Conservation (phyloP, 169 alveolate genomes). For the Cryptosporidium baileyi region DNA sequence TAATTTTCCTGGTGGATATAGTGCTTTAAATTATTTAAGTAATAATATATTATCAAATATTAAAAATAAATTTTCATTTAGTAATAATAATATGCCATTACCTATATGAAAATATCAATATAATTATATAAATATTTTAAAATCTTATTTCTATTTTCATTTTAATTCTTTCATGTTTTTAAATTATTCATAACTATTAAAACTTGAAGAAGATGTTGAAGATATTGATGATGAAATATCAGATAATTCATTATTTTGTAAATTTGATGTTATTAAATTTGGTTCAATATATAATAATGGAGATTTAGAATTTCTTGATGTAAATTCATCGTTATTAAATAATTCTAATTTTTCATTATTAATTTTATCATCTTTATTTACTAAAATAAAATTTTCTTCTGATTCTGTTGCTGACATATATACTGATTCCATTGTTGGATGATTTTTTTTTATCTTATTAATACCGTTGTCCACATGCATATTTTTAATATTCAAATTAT, state of each 20-base stretch:
- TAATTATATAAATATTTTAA: no score
- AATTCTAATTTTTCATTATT: no score
- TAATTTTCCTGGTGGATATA: conserved; percentile 76
- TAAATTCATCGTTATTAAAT: no score
- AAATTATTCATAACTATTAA: no score
- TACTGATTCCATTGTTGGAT: conserved; percentile 14
- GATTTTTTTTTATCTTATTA: background rate
- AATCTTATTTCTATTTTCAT: no score
- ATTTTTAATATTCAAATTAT: background rate
- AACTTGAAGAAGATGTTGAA: no score
- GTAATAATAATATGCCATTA: background rate
- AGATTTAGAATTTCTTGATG: no score
- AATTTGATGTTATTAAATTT: background rate
- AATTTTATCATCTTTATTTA: background rate
- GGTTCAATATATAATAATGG: no score
- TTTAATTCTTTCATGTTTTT: no score
- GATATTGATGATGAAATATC: background rate
- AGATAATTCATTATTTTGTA: background rate
- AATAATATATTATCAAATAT: background rate
- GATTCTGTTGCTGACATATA: conserved; percentile 25
- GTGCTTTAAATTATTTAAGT: conserved; percentile 19
- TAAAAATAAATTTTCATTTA: background rate
- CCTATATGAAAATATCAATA: conserved; percentile 10
- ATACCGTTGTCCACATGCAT: background rate
- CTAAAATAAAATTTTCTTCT: background rate